phyloP scores from a whole-genome alignment of 2,329 filamentous ascomycete species.

The Phialemonium atrogriseum region DNA sequence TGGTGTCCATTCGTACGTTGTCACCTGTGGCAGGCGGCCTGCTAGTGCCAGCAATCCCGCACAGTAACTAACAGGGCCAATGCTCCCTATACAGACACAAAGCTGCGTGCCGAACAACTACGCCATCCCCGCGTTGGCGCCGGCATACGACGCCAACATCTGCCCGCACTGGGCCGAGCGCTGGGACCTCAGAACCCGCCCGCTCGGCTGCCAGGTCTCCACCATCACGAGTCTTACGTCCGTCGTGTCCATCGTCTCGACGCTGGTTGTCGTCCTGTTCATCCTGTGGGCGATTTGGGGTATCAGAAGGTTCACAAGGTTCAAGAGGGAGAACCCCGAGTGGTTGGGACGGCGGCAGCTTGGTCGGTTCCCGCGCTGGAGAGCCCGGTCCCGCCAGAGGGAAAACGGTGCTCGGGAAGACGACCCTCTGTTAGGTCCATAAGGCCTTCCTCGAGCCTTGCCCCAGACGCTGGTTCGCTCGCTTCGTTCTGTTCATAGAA shows the following conservation, averaged over 20 bases:
- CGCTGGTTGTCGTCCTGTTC: constrained; percentile 18
- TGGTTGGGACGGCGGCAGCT: too few species aligned
- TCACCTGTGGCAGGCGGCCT: too few species aligned
- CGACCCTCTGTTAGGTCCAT: too few species aligned
- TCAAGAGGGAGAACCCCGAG: constrained; percentile 7
- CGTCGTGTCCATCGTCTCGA: constrained; percentile 23
- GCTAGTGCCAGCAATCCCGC: constrained; percentile 4
- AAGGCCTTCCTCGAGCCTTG: too few species aligned
- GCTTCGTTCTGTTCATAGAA: too few species aligned
- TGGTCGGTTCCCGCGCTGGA: too few species aligned
- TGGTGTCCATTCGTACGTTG: constrained; percentile 46
- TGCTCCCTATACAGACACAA: constrained; percentile 43
- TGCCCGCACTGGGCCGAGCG: constrained; percentile 43
- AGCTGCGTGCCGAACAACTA: constrained; percentile 45
- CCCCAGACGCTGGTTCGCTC: too few species aligned
- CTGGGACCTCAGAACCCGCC: constrained; percentile 31
- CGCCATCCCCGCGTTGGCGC: constrained; percentile 37
- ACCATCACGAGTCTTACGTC: constrained; percentile 30
- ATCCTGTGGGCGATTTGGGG: constrained; percentile 11
- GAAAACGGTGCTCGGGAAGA: too few species aligned
- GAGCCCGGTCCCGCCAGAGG: too few species aligned
- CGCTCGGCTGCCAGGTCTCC: constrained; percentile 31
- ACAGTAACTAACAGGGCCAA: not conserved
- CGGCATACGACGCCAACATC: constrained; percentile 38
- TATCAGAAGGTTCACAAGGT: constrained; percentile 7